phyloP scores from a whole-genome alignment of 2,329 filamentous ascomycete genomes.

The Fusarium sp. region DNA sequence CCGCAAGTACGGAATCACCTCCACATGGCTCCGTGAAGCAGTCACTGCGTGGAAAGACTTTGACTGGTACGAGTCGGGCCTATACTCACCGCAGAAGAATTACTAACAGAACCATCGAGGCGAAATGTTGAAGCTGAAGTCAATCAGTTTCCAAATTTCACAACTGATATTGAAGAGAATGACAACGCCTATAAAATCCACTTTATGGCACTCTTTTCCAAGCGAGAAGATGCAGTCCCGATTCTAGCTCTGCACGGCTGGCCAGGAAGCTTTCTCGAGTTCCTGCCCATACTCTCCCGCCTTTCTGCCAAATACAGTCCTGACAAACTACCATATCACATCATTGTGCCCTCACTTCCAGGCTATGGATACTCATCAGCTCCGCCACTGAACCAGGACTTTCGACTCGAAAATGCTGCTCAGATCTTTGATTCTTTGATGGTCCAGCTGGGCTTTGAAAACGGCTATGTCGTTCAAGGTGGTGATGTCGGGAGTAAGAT shows the following conservation, averaged over 20 bases:
- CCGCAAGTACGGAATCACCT: too few relatives aligned
- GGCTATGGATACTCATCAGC: background rate
- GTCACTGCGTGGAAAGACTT: too few relatives aligned
- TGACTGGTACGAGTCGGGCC: too few relatives aligned
- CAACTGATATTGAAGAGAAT: too few relatives aligned
- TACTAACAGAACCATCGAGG: too few relatives aligned
- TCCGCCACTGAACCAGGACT: background rate
- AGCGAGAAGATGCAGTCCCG: background rate
- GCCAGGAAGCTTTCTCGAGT: background rate
- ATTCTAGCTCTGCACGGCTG: background rate
- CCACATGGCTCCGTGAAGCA: too few relatives aligned
- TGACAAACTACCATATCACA: background rate
- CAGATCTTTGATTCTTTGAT: rapidly evolving
- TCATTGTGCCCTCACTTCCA: background rate
- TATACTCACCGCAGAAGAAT: too few relatives aligned
- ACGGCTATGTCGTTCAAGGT: background rate
- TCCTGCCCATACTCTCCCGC: background rate
- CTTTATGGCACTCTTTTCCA: background rate
- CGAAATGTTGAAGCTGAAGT: too few relatives aligned
- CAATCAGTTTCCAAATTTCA: too few relatives aligned
- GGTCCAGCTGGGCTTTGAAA: background rate
- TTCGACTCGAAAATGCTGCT: background rate
- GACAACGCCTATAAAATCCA: background rate
- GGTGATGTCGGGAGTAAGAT: background rate
- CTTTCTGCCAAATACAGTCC: background rate